Base-by-base conservation (phyloP, 768 basidiomycete genomes). In the Termitomyces sp. region DNA sequence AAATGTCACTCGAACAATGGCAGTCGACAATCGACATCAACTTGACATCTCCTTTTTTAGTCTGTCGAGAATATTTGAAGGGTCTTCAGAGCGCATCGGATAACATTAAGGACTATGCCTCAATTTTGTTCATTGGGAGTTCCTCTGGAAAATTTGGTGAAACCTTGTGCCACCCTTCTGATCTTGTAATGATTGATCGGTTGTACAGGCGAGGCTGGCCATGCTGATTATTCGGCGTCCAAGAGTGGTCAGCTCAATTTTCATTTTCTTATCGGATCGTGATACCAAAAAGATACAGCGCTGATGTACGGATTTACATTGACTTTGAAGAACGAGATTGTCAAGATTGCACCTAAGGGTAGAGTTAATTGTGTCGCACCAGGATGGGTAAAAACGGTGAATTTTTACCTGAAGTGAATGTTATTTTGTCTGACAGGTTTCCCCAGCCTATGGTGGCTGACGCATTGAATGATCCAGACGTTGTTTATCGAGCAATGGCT, bases 281-380 rank as follows among this genome's bases (percentile, higher is more conserved):
- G 5, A 42, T 14, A 37, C 17, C 11, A 5, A 58, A 6, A 28
- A 48, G 14, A 9, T 28, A 44, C 25, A 86, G 86, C 81, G 5
- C 76, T 88, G 73, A 88, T 88, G 87, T 85, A 87, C 59, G 89
- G 88, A 1, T 64, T 90, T 34, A 81, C 80, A 3, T 69, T 84
- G 62, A 75, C 82, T 5, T 74, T 90, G 61, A 90, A 91, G 71
- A 91, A 90, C 67, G 88, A 91, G 69, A 89, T 90, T 53, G 88
- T 91, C 44, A 81, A 82, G 68, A 80, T 89, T 57, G 87, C 88
- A 0, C 85, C 87, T 0, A 76, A 68, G 54, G 89, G 80, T 0
- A 76, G 88, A n/a, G 87, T 89, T 3, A 90, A 90, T 61, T 74
- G 75, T 43, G 75, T 91, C 17, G 84, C 79, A 0, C 88, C 89